These are phyloP conservation scores for Candida hispaniensis DNA, from an alignment of 805 yeast species.

Conservation along the genomic window DNA sequence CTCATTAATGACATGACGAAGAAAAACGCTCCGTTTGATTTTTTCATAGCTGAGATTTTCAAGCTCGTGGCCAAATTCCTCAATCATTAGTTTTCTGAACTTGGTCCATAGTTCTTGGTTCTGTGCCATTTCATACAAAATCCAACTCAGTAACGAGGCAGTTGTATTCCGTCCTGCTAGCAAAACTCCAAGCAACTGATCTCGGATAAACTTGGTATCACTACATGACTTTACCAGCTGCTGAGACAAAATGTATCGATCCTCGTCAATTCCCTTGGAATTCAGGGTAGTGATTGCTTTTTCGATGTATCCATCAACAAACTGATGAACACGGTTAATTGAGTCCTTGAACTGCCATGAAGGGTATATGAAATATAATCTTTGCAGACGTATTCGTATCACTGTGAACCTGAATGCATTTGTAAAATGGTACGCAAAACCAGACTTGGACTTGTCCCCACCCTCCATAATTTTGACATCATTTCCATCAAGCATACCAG, in stretches of 20 bases:
- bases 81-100: slow-evolving; percentile 32
- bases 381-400: slow-evolving; percentile 19
- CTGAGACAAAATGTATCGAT: slow-evolving; percentile 37
- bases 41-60: slow-evolving; percentile 33
- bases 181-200: slow-evolving; percentile 40
- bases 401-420: slow-evolving; percentile 17
- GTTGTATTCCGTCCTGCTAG: slow-evolving; percentile 48
- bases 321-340: slow-evolving; percentile 25
- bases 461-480: slow-evolving; percentile 16
- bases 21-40: slow-evolving; percentile 38
- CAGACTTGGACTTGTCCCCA: too few species aligned
- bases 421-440: slow-evolving; percentile 22
- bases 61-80: slow-evolving; percentile 29
- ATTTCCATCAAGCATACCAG: slow-evolving; percentile 20
- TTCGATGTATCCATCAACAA: slow-evolving; percentile 34
- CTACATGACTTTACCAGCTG: slow-evolving; percentile 41
- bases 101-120: slow-evolving; percentile 26
- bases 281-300: slow-evolving; percentile 27
- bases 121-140: slow-evolving; percentile 36
- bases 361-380: slow-evolving; percentile 18
- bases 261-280: slow-evolving; percentile 24
- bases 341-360: slow-evolving; percentile 27
- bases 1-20: slow-evolving; percentile 40
- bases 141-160: slow-evolving; percentile 38
- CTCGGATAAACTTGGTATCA: slow-evolving; percentile 37